Percentiles rank a stretch among this genome's conserved stretches.
These are phyloP conservation scores for Parathielavia hyrcaniae DNA, from an alignment of 495 filamentous ascomycete species.

Conservation along the genomic window DNA sequence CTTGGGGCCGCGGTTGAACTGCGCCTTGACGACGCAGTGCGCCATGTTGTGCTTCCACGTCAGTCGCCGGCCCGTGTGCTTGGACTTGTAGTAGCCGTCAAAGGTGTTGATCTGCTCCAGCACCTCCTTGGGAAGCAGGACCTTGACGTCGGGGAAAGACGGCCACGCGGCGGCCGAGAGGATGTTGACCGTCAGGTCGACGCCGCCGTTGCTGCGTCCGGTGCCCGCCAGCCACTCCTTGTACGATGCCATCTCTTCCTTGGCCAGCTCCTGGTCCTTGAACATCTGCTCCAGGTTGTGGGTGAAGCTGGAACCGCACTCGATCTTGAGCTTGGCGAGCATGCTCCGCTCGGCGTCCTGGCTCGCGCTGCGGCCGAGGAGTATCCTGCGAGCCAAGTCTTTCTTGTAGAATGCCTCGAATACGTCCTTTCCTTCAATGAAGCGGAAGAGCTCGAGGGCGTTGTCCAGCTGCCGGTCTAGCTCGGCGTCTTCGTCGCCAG, in stretches of 20 bases:
- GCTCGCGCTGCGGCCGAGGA: conserved; percentile 87
- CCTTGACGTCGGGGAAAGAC: conserved; percentile 71
- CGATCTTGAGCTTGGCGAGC: conserved; percentile 81
- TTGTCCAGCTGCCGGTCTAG: conserved; percentile 85
- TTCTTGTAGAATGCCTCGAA: conserved; percentile 99
- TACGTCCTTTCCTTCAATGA: conserved; percentile 93
- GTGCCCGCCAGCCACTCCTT: conserved; percentile 44
- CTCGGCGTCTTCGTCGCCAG: conserved; percentile 81
- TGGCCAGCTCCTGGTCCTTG: conserved; percentile 87
- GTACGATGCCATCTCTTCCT: conserved; percentile 77
- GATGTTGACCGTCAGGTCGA: conserved; percentile 82
- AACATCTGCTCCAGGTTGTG: conserved; percentile 99
- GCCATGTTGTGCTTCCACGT: conserved; percentile 88
- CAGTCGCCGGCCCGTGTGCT: conserved; percentile 79
- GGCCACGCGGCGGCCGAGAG: conserved; percentile 88
- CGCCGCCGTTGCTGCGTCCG: conserved; percentile 44
- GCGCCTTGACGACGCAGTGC: conserved; percentile 74
- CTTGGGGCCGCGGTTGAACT: conserved; percentile 70
- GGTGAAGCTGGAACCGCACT: conserved; percentile 89
- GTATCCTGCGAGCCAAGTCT: conserved; percentile 78
- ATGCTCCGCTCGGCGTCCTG: conserved; percentile 94
- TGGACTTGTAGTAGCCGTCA: conserved; percentile 72
- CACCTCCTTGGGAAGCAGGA: conserved; percentile 69
- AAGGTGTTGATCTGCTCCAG: conserved; percentile 63
- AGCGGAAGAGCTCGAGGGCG: conserved; percentile 88